Evolutionary conservation across 176 grass and related monocot species (phyloP).

Genomic region (Panicum miliaceum): DNA sequence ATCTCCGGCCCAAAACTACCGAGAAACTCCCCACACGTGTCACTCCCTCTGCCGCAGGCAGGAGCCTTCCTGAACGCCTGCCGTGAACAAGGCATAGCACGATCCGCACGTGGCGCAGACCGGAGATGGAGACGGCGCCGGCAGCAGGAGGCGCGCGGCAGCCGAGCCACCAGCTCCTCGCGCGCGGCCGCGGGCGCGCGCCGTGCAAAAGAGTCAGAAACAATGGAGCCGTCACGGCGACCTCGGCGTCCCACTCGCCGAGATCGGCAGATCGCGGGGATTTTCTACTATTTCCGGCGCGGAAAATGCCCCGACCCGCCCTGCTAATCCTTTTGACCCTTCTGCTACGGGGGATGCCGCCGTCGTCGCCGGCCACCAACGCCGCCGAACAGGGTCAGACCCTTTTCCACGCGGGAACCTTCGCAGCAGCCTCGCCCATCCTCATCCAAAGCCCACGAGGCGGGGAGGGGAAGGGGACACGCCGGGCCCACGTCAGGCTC

Average conservation of each 20-base stretch:
- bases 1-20: neutral
- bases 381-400: constrained; percentile 21
- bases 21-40: neutral
- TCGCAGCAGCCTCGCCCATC: constrained; percentile 12
- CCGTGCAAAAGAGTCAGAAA: neutral
- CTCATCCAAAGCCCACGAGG: constrained; percentile 42
- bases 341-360: neutral
- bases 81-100: too few species aligned
- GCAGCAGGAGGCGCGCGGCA: neutral
- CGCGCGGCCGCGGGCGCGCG: too few species aligned
- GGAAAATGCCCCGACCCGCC: constrained; percentile 5
- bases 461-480: neutral
- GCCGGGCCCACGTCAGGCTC: neutral
- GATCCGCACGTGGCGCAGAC: constrained; percentile 10
- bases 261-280: constrained; percentile 26
- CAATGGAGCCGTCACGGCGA: constrained; percentile 6
- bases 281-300: neutral
- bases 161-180: too few species aligned
- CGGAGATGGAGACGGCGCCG: neutral
- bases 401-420: constrained; percentile 48
- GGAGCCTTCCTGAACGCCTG: too few species aligned
- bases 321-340: constrained; percentile 11
- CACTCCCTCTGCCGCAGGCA: neutral
- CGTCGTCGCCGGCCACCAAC: neutral
- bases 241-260: constrained; percentile 8